Base-by-base conservation (phyloP, 495 filamentous ascomycete species). In the Penicillium nucicola region DNA sequence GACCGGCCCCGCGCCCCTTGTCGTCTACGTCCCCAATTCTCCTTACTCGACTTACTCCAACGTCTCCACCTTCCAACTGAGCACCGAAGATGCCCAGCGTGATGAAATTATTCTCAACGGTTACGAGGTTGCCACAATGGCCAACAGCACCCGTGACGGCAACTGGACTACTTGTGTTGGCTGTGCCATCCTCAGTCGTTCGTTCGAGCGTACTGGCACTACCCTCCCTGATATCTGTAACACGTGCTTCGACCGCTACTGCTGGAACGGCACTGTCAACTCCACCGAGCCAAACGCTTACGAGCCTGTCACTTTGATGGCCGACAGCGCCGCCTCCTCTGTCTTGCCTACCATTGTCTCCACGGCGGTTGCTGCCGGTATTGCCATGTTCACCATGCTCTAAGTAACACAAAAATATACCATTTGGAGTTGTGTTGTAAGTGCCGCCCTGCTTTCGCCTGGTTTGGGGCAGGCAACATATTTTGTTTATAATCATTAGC, bases 21-120 rank as follows among this genome's bases (percentile, higher is more conserved):
- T 97, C 52, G 88, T 97, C 51, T 97, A 97, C 68, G 57, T 97
- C n/a, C 88, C 92, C 43, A 96, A 96, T 66, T 70, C 79, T 12
- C 92, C 92, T 0, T 96, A 93, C 70, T 81, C 78, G 32, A 77
- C 75, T 53, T 57, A 76, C 36, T 85, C 80, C 57, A 97, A 97
- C 70, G 69, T 84, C 3, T 84, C 83, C 3, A 97, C 93, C 25
- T 89, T 86, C 62, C 66, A 80, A 32, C 72, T 81, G 3, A 56
- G 57, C 4, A 91, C 89, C 72, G 74, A 79, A 11, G 67, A 79
- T 56, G 70, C 59, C 5, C 58, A 88, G 62, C 84, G 92, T 40
- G 81, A 97, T 65, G 71, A 75, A 30, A 86, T 93, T 52, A 89
- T 97, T 48, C 63, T 77, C 51, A 97, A 97, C 56, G 92, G 90